Percentiles rank a stretch among this genome's conserved stretches.
Conservation (phyloP, 441 rosid genomes). For the Corymbia citriodora region DNA sequence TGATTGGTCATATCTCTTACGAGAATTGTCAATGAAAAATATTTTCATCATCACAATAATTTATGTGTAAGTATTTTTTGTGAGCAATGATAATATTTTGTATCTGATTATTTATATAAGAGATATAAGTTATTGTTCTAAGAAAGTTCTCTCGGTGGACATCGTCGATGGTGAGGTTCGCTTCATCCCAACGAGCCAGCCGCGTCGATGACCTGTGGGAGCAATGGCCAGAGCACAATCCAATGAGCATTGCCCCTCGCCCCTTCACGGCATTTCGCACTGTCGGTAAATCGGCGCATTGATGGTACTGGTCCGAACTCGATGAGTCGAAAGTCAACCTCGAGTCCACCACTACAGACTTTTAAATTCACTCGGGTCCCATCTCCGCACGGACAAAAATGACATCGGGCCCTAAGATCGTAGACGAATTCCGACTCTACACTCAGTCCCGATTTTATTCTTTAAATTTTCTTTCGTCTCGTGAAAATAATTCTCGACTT, state of each 20-base stretch:
- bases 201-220: background rate
- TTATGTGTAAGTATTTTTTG: too few species aligned
- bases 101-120: too few species aligned
- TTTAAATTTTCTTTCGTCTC: background rate
- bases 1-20: too few species aligned
- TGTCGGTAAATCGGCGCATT: background rate
- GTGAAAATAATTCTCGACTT: too few species aligned
- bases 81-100: too few species aligned
- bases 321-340: background rate
- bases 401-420: too few species aligned
- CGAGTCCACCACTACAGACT: background rate
- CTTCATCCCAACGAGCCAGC: background rate
- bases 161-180: background rate
- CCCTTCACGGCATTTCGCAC: background rate
- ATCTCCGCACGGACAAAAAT: background rate
- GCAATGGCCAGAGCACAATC: background rate
- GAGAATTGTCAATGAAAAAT: too few species aligned
- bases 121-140: too few species aligned
- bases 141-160: background rate
- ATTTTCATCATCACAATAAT: too few species aligned
- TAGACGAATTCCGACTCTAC: too few species aligned
- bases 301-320: background rate
- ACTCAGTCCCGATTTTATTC: background rate
- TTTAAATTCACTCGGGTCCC: background rate
- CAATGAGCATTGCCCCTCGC: background rate